A percentile compares a stretch with the other conserved stretches of the same genome.
These are phyloP conservation scores for Collybia sp. DNA, from an alignment of 768 basidiomycete species.

Conservation along the genomic window DNA sequence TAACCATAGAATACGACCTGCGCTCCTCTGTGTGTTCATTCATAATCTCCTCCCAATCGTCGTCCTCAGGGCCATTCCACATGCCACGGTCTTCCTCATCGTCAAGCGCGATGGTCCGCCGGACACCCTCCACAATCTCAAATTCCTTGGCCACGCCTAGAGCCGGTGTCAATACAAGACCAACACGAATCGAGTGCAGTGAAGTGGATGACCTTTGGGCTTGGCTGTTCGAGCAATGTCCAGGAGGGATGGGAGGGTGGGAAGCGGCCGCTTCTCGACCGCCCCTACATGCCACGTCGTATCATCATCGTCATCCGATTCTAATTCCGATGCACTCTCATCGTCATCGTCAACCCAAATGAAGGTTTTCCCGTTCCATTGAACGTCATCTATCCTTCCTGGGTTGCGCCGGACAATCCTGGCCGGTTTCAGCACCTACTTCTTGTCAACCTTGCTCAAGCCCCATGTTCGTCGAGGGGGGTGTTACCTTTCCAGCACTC, in stretches of 20 bases:
- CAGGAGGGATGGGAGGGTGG: slow-evolving; percentile 3
- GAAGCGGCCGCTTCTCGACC: background rate
- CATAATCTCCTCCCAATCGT: slow-evolving; percentile 6
- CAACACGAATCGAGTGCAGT: background rate
- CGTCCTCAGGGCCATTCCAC: background rate
- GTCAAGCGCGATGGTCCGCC: slow-evolving; percentile 4
- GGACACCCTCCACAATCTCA: slow-evolving; percentile 6
- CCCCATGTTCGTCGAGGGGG: too few species aligned
- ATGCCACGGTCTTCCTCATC: slow-evolving; percentile 2
- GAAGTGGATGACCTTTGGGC: slow-evolving; percentile 3
- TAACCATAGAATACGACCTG: too few species aligned
- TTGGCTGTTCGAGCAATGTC: slow-evolving; percentile 11
- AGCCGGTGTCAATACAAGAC: background rate
- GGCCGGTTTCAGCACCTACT: too few species aligned
- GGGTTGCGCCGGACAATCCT: slow-evolving; percentile 6
- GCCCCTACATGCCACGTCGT: background rate
- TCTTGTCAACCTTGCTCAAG: too few species aligned
- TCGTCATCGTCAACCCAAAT: background rate
- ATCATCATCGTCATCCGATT: background rate
- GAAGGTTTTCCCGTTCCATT: slow-evolving; percentile 6
- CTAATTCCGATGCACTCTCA: too few species aligned
- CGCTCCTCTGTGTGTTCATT: too few species aligned
- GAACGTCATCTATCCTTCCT: background rate
- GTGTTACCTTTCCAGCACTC: too few species aligned
- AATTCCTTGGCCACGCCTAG: slow-evolving; percentile 8